Base-by-base conservation (phyloP, 345 rosid species). In the Corchorus capsularis region DNA sequence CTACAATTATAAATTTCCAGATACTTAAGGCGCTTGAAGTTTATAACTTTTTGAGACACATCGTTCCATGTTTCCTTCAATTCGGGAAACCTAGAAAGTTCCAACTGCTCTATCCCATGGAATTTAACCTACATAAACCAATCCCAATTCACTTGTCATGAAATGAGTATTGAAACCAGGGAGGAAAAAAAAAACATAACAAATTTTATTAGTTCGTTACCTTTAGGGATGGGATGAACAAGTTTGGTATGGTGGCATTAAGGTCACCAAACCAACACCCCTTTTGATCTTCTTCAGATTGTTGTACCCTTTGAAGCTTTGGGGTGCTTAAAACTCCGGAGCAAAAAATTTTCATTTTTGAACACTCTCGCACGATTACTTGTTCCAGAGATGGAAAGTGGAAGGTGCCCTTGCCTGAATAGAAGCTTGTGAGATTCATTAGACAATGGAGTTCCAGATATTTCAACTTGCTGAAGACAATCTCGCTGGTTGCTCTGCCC, bases 371-470 rank as follows among this genome's bases (percentile, higher is more conserved):
- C 32, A 73, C 69, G 22, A 61, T 27, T 16, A 61, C 27, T 47
- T 73, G 57, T 16, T 73, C 76, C 69, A 47, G 27, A 5, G 76
- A 73, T 60, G 69, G 69, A 10, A 73, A 73, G 2, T 32, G 1
- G n/a, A 73, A 47, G 46, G 4, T 17, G 59, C 9, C 34, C 6
- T 73, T 63, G 11, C 65, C 76, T 16, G 57, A 61, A 61, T 46
- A 61, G 34, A 73, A 73, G 59, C 59, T 46, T 43, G 34, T 8
- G 22, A 73, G 69, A 32, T 27, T 73, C 16, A 59, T 54, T 32
- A 73, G 8, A 34, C 17, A 27, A 12, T 61, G 20, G 27, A 73
- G 76, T 34, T 46, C 66, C 69, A 73, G 32, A 62, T 27, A 60
- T 47, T 47, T 61, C 68, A 73, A 49, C 55, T 15, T 73, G 59